Conservation (phyloP, 148 eudicot genomes). For the Spergularia bocconei region DNA sequence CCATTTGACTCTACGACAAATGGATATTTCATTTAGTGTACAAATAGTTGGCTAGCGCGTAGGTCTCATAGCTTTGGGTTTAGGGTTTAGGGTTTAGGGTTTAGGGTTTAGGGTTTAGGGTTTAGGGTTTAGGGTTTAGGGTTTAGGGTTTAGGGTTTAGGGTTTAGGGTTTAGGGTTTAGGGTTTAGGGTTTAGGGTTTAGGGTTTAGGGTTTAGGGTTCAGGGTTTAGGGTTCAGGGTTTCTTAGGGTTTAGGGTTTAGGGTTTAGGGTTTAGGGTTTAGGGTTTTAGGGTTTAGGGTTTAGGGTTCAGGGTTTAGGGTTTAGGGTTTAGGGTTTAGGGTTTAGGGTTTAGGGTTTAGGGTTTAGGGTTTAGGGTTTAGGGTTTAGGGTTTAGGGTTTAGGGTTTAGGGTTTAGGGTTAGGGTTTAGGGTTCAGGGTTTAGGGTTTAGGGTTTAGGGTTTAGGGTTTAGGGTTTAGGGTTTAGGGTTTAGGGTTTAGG, state of each 20-base stretch:
- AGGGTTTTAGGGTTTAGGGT: conserved; percentile 15
- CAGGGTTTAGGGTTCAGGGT: conserved; percentile 23
- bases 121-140: background rate
- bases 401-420: conserved; percentile 6
- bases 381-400: conserved; percentile 11
- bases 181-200: conserved; percentile 19
- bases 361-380: conserved; percentile 21
- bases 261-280: conserved; percentile 16
- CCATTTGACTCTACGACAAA: no score
- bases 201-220: conserved; percentile 14
- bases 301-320: conserved; percentile 18
- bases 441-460: conserved; percentile 5
- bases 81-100: conserved; percentile 46
- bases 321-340: conserved; percentile 21
- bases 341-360: conserved; percentile 24
- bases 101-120: conserved; percentile 8
- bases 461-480: conserved; percentile 5
- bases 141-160: background rate
- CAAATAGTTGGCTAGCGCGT: background rate
- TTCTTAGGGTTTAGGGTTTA: conserved; percentile 15
- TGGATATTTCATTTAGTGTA: no score
- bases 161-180: conserved; percentile 8
- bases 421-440: background rate
- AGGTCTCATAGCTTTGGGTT: conserved; percentile 36
- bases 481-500: no score